Evolutionary conservation across 2,329 filamentous ascomycete genomes (phyloP), one percentile per base, ranked within the genome.

Genomic region (Venturia aucupariae): DNA sequence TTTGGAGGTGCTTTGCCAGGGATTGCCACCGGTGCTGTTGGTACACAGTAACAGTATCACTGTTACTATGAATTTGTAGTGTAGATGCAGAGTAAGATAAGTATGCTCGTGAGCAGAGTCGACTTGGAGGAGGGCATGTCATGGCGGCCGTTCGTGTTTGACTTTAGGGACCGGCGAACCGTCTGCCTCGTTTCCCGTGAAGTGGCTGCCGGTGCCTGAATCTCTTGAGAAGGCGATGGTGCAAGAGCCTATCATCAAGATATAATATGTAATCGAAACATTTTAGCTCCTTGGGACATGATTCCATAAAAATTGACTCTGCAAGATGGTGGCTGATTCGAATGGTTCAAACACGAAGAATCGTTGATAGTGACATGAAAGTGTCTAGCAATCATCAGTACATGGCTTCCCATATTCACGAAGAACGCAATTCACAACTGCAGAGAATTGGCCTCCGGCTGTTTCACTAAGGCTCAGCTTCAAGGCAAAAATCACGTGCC

Each of bases 21-120:
- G 84, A 13, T 77, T 93, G 67, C 90, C 90, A 35, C 90, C 91
- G 0, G 85, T 86, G 57, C 74, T 95, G 70, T 78, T 96, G 73
- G 89, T 96, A 46, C 83, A 95, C 75, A 92, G 89, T 75, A 95
- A 95, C 75, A 91, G 87, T 71, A 92, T 95, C 88, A 95, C 90
- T 19, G 90, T 95, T 59, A 95, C 89, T 7, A 89, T 89, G 71
- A 89, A 86, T 72, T 75, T 90, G 24, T 46, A 38, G 35, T 38
- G 11, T 38, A 38, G 7, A 38, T 38, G 11, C 35, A 35, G 35
- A 11, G 35, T 38, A 4, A 4, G 10, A 38, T 8, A 38, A 1
- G 11, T 38, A 1, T 8, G 35, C 35, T 38, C 35, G 35, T 38
- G 11, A 7, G 35, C 11, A 38, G 35, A 38, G 35, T 11, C 11